phyloP scores from a whole-genome alignment of 331 rosid genomes.

The Quercus lobata region DNA sequence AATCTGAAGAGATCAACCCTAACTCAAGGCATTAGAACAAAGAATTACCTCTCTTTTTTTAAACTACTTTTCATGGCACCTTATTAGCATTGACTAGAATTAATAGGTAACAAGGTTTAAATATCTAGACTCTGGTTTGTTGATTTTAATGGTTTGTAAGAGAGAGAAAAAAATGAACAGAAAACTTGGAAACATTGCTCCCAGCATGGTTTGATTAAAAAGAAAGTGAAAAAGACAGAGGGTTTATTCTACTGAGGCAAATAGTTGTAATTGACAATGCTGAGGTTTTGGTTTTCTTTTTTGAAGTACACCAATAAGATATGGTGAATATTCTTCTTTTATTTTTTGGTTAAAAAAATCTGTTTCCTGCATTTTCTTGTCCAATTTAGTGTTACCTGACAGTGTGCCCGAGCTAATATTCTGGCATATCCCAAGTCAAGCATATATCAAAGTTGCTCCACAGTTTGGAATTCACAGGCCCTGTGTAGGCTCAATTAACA shows the following conservation, averaged over 20 bases:
- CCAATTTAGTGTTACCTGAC: constrained; percentile 19
- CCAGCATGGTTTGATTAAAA: background rate
- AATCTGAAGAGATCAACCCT: constrained; percentile 49
- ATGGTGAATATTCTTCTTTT: background rate
- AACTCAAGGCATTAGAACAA: constrained; percentile 46
- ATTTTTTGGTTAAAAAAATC: background rate
- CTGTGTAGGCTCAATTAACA: constrained; percentile 79
- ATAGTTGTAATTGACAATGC: background rate
- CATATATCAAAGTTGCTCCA: constrained; percentile 64
- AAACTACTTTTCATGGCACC: background rate
- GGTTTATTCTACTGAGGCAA: background rate
- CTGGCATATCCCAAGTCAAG: constrained; percentile 89
- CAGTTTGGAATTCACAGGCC: constrained; percentile 43
- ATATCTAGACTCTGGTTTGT: background rate
- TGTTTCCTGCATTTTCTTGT: background rate
- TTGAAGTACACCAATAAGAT: background rate
- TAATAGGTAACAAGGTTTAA: background rate
- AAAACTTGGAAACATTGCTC: background rate
- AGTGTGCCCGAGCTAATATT: constrained; percentile 81
- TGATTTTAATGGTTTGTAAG: background rate
- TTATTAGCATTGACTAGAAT: background rate
- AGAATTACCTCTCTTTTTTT: background rate
- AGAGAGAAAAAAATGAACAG: background rate
- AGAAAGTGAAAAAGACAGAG: background rate
- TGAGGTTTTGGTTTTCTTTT: background rate